Conservation (phyloP, 139 green algal genomes). For the Helicosporidium sp. region DNA sequence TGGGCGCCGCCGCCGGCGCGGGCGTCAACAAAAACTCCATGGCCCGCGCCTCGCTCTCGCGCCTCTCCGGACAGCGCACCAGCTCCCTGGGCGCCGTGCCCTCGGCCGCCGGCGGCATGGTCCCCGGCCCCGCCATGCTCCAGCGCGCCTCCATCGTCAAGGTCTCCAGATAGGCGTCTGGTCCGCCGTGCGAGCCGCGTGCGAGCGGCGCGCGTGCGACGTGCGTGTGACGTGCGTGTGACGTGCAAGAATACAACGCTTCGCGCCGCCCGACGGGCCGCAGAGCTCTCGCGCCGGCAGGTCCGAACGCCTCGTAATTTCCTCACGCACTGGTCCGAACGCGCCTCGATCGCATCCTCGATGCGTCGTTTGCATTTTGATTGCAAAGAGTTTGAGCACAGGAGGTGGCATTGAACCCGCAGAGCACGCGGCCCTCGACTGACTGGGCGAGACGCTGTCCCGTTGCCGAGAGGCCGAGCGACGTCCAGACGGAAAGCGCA, state of each 20-base stretch:
- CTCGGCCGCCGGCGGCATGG: conserved; percentile 15
- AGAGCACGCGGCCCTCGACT: too few species aligned
- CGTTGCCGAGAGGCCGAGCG: too few species aligned
- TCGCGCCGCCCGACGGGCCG: neutral
- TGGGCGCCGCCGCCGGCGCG: conserved; percentile 7
- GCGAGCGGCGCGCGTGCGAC: too few species aligned
- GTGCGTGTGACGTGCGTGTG: too few species aligned
- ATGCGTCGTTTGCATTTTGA: too few species aligned
- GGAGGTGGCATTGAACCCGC: too few species aligned
- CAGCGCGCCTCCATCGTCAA: conserved; percentile 20
- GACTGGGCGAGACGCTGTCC: too few species aligned
- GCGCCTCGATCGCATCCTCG: too few species aligned
- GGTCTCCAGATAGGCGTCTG: conserved; percentile 4
- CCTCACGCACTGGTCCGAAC: neutral
- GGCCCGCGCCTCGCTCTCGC: neutral
- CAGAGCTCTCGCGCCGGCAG: neutral
- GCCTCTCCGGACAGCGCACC: conserved; percentile 3
- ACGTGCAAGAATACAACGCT: neutral
- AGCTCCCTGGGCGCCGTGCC: conserved; percentile 12
- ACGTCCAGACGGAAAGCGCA: too few species aligned
- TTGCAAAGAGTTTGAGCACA: too few species aligned
- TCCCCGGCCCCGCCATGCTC: conserved; percentile 13
- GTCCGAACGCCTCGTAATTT: neutral
- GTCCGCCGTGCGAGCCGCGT: too few species aligned
- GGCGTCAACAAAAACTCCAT: conserved; percentile 17